Conservation (phyloP, 208 protist genomes). For the Leishmania mexicana region DNA sequence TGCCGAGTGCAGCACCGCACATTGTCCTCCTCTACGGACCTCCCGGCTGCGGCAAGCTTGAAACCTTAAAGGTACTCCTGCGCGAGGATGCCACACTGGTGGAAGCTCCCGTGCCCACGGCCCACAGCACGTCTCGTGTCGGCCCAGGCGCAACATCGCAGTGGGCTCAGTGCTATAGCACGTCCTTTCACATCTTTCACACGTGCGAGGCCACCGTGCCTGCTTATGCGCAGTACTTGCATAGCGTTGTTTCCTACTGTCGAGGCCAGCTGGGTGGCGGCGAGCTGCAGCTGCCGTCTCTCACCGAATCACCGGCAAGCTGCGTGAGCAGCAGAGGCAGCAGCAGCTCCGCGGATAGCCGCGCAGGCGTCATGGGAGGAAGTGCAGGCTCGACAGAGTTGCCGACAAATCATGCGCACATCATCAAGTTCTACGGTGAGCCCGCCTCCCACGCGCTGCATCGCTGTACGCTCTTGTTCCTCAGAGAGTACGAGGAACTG, state of each 20-base stretch:
- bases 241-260: constrained; percentile 24
- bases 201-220: constrained; percentile 33
- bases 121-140: background rate
- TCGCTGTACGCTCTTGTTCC: constrained; percentile 47
- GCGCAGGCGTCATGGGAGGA: background rate
- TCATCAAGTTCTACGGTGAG: constrained; percentile 83
- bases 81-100: constrained; percentile 11
- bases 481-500: constrained; percentile 58
- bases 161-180: background rate
- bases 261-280: constrained; percentile 26
- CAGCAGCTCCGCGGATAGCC: background rate
- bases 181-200: constrained; percentile 32
- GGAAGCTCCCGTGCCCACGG: background rate
- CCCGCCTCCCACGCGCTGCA: constrained; percentile 40
- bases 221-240: constrained; percentile 33
- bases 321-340: background rate
- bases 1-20: constrained; percentile 17
- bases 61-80: constrained; percentile 54
- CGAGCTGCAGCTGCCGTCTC: constrained; percentile 12
- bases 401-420: constrained; percentile 25
- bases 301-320: background rate
- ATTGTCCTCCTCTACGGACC: constrained; percentile 78
- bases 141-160: background rate
- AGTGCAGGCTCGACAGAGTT: background rate
- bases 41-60: constrained; percentile 77